A percentile compares a stretch with the other conserved stretches of the same genome.
These are phyloP conservation scores for Aspergillus leporis DNA, from an alignment of 495 filamentous ascomycete species.

Conservation along the genomic window DNA sequence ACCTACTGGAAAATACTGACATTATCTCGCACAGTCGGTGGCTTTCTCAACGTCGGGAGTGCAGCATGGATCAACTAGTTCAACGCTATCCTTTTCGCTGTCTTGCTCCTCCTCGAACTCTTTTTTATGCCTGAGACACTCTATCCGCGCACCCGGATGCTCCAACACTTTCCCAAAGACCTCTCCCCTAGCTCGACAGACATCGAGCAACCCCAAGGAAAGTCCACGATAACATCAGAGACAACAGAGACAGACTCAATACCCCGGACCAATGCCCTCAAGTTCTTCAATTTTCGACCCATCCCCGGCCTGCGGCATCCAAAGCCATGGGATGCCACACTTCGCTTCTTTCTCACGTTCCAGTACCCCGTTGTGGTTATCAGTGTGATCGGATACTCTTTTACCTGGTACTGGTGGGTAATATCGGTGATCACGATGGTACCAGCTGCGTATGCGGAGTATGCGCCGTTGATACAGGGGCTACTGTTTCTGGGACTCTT, in stretches of 20 bases:
- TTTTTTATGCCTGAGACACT: conserved; percentile 60
- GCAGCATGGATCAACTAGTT: conserved; percentile 61
- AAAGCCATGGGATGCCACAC: conserved; percentile 49
- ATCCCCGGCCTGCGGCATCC: conserved; percentile 57
- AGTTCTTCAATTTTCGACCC: conserved; percentile 50
- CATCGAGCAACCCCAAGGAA: conserved; percentile 28
- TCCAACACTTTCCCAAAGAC: conserved; percentile 32
- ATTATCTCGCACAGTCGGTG: conserved; percentile 49
- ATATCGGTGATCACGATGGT: conserved; percentile 61
- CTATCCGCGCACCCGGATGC: conserved; percentile 57
- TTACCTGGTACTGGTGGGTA: conserved; percentile 66
- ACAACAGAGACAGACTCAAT: conserved; percentile 18
- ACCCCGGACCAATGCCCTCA: conserved; percentile 48
- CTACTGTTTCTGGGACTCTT: conserved; percentile 59
- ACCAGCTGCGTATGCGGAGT: conserved; percentile 56
- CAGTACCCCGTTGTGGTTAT: conserved; percentile 47
- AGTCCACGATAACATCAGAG: neutral
- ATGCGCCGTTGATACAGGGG: conserved; percentile 56
- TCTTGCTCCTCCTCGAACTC: conserved; percentile 51
- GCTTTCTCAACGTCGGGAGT: conserved; percentile 53
- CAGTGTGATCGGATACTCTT: conserved; percentile 52
- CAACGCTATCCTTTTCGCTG: conserved; percentile 56
- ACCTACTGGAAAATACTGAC: neutral
- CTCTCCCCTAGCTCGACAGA: conserved; percentile 9
- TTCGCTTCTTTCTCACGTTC: conserved; percentile 51